phyloP scores from a whole-genome alignment of 2,329 filamentous ascomycete genomes.

The Mycosphaerelloides madeirae region DNA sequence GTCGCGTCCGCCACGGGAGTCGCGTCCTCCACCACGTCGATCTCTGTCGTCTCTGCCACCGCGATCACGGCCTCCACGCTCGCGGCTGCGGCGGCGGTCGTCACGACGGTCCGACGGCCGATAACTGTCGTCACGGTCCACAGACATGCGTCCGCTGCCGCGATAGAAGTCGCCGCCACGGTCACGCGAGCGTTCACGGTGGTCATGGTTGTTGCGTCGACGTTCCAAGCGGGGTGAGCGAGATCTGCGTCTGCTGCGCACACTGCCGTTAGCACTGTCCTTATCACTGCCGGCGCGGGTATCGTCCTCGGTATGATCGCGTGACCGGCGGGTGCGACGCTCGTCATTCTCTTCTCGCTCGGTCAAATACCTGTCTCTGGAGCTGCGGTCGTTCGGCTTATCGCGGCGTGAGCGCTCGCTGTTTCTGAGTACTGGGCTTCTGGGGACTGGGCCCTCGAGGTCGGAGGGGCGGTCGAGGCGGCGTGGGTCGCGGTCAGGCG shows the following conservation, averaged over 20 bases:
- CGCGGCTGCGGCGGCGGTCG: slow-evolving; percentile 59
- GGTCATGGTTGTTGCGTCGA: slow-evolving; percentile 14
- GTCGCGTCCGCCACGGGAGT: slow-evolving; percentile 41
- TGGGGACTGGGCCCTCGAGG: background rate
- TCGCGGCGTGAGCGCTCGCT: background rate
- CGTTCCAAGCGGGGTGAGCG: slow-evolving; percentile 23
- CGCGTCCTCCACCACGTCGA: slow-evolving; percentile 51
- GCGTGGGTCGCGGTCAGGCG: slow-evolving; percentile 10
- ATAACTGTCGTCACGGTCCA: slow-evolving; percentile 35
- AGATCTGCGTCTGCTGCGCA: slow-evolving; percentile 28
- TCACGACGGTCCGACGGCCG: slow-evolving; percentile 49
- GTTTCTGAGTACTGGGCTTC: too few species aligned
- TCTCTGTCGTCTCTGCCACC: slow-evolving; percentile 37
- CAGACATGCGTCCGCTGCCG: slow-evolving; percentile 30
- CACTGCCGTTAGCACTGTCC: slow-evolving; percentile 36
- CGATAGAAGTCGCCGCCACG: slow-evolving; percentile 35
- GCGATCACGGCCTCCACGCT: slow-evolving; percentile 51
- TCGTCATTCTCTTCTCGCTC: slow-evolving; percentile 34
- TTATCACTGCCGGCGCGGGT: slow-evolving; percentile 35
- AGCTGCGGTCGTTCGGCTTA: slow-evolving; percentile 6
- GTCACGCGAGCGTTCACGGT: slow-evolving; percentile 23
- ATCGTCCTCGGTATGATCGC: slow-evolving; percentile 23
- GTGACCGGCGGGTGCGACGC: slow-evolving; percentile 31
- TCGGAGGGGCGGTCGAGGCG: slow-evolving; percentile 11
- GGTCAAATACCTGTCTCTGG: slow-evolving; percentile 26